These are phyloP conservation scores for Kwoniella sp. DNA, from an alignment of 768 basidiomycete species.

Conservation along the genomic window DNA sequence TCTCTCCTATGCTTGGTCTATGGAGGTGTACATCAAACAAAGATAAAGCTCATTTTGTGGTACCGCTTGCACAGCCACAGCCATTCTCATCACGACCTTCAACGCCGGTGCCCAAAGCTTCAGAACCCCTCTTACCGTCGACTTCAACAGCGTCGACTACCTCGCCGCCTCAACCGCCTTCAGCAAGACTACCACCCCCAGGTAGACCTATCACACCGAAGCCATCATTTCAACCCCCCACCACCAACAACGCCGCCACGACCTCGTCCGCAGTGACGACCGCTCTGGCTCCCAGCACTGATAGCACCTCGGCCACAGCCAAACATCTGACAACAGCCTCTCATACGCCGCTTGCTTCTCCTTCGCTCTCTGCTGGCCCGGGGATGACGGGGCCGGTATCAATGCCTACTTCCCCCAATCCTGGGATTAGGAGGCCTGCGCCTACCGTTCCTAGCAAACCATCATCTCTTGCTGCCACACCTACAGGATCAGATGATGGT, in stretches of 20 bases:
- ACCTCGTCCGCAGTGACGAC: not conserved
- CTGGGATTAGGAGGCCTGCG: slow-evolving; percentile 15
- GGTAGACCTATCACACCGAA: slow-evolving; percentile 24
- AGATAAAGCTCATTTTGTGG: too few relatives aligned
- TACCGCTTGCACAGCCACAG: not conserved
- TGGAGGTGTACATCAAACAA: too few relatives aligned
- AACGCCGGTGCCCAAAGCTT: slow-evolving; percentile 4
- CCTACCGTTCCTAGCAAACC: slow-evolving; percentile 22
- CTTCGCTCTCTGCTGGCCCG: slow-evolving; percentile 2
- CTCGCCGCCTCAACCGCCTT: slow-evolving; percentile 3
- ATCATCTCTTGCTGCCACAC: slow-evolving; percentile 2
- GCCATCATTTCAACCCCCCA: slow-evolving; percentile 4
- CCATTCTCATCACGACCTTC: slow-evolving; percentile 8
- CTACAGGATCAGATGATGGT: slow-evolving; percentile 17
- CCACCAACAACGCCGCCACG: not conserved
- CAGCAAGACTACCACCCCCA: slow-evolving; percentile 3
- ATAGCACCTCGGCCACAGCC: not conserved
- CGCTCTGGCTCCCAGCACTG: not conserved
- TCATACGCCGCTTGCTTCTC: slow-evolving; percentile 2
- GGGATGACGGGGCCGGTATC: not conserved
- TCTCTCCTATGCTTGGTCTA: too few relatives aligned
- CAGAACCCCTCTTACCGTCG: not conserved
- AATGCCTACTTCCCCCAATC: slow-evolving; percentile 15
- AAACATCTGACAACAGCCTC: not conserved
- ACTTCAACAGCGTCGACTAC: not conserved